phyloP scores from a whole-genome alignment of 2,329 filamentous ascomycete genomes.

The Sporothrix dimorphospora region DNA sequence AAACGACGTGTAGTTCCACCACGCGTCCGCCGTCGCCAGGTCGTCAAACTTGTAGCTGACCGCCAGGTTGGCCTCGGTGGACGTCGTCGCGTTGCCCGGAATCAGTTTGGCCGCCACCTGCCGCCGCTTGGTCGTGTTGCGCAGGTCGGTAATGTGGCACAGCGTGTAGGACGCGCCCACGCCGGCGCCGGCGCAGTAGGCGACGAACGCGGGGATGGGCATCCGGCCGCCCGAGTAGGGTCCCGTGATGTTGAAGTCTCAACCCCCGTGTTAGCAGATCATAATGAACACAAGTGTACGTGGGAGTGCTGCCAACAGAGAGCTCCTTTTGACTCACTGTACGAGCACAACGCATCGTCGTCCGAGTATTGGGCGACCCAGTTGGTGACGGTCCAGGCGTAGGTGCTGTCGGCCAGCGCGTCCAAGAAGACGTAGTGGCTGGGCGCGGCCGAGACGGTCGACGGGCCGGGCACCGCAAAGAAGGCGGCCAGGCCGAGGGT shows the following conservation, averaged over 20 bases:
- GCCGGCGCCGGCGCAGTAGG: slow-evolving; percentile 39
- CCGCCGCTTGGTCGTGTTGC: slow-evolving; percentile 33
- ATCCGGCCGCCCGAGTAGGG: slow-evolving; percentile 36
- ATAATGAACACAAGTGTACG: background rate
- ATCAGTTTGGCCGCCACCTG: slow-evolving; percentile 41
- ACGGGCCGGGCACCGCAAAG: background rate
- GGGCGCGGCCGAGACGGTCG: background rate
- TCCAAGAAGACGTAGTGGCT: background rate
- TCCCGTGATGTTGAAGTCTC: slow-evolving; percentile 40
- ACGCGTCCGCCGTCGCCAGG: slow-evolving; percentile 28
- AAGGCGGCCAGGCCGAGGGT: background rate
- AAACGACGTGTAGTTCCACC: slow-evolving; percentile 32
- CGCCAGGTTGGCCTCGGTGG: slow-evolving; percentile 38
- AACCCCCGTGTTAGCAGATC: background rate
- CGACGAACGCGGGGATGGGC: slow-evolving; percentile 39
- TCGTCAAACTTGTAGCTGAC: slow-evolving; percentile 41
- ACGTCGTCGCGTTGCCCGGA: slow-evolving; percentile 30
- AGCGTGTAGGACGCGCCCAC: slow-evolving; percentile 37
- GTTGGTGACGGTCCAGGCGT: slow-evolving; percentile 19
- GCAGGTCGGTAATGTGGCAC: slow-evolving; percentile 37
- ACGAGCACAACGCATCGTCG: background rate
- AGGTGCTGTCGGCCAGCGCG: slow-evolving; percentile 11
- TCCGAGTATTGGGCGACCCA: slow-evolving; percentile 13
- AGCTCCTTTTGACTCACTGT: slow-evolving; percentile 7
- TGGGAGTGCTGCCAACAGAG: too few relatives aligned